phyloP scores from a whole-genome alignment of 2,329 filamentous ascomycete species.

The Graphilbum ipis-grandicollis region DNA sequence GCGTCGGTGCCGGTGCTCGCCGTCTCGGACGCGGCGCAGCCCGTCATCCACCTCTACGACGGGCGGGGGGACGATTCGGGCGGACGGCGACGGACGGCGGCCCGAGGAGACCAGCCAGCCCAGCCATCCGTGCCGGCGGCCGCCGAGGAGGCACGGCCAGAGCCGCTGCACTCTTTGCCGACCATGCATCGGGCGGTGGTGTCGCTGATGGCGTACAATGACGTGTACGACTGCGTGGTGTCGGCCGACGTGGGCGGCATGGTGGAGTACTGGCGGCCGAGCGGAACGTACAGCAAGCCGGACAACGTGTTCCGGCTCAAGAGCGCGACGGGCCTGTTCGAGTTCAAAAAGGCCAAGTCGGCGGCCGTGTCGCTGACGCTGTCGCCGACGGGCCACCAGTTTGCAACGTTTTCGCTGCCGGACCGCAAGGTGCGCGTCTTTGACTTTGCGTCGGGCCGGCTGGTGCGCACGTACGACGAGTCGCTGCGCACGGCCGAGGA shows the following conservation, averaged over 20 bases:
- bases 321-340: constrained; percentile 83
- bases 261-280: constrained; percentile 90
- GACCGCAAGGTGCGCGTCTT: constrained; percentile 89
- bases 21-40: constrained; percentile 58
- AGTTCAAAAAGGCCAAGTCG: constrained; percentile 91
- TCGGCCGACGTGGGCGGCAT: constrained; percentile 83
- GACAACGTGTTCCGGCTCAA: constrained; percentile 86
- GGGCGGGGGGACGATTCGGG: constrained; percentile 61
- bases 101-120: too few species aligned
- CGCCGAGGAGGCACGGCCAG: constrained; percentile 8
- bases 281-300: constrained; percentile 71
- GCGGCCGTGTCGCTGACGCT: constrained; percentile 67
- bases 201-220: constrained; percentile 76
- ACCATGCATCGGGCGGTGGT: constrained; percentile 71
- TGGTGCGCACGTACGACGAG: constrained; percentile 88
- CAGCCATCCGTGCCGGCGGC: not conserved
- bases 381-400: constrained; percentile 71
- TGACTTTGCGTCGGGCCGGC: constrained; percentile 75
- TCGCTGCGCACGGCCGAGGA: constrained; percentile 76
- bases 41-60: constrained; percentile 69
- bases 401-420: constrained; percentile 79
- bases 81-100: not conserved
- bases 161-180: constrained; percentile 60
- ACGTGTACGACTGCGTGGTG: constrained; percentile 73
- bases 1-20: constrained; percentile 78